Evolutionary conservation across 2,329 filamentous ascomycete genomes (phyloP), one percentile per base, ranked within the genome.

Genomic region (Fusarium oxysporum): DNA sequence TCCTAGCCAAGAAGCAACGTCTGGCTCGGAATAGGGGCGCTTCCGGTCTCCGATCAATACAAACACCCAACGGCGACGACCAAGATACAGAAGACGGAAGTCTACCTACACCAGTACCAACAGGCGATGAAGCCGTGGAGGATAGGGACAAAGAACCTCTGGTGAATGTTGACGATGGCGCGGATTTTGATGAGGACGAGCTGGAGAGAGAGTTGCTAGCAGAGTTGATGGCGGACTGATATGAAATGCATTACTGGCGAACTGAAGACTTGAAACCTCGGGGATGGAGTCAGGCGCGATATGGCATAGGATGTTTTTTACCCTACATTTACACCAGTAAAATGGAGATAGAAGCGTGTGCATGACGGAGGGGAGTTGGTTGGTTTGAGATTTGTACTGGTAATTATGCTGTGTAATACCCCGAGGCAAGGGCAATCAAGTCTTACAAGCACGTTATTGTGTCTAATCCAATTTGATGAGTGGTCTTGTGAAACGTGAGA

Each of bases 171-270:
- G 79, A 80, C n/a, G 78, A 80, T 44, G 79, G 80, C 12, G 80
- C 80, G n/a, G 85, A 85, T 45, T 81, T 84, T 56, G 85, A 86
- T 48, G 87, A 88, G 14, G 87, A 88, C 60, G 90, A 91, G 74
- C 80, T 92, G 55, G 91, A 91, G 79, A 87, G 89, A 41, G 90
- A 91, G 75, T 84, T 92, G 78, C 82, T 90, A 76, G 89, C 89
- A 3, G 90, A 89, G 71, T 82, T 91, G 71, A 88, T 90, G 74
- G 80, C 80, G 21, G 78, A 78, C 75, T 38, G 79, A 76, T 32
- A 28, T 40, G 50, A 76, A 89, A 89, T 3, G 90, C 89, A 72
- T 83, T 91, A 71, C 88, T 90, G 73, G 80, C 80, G 21, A 78
- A 78, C 71, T 37, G 78, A 79, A 62, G 76, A 59, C 47, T 48